Percentiles rank a stretch among this genome's conserved stretches.
These are phyloP conservation scores for Mycena chlorophos DNA, from an alignment of 768 basidiomycete species.

Conservation along the genomic window DNA sequence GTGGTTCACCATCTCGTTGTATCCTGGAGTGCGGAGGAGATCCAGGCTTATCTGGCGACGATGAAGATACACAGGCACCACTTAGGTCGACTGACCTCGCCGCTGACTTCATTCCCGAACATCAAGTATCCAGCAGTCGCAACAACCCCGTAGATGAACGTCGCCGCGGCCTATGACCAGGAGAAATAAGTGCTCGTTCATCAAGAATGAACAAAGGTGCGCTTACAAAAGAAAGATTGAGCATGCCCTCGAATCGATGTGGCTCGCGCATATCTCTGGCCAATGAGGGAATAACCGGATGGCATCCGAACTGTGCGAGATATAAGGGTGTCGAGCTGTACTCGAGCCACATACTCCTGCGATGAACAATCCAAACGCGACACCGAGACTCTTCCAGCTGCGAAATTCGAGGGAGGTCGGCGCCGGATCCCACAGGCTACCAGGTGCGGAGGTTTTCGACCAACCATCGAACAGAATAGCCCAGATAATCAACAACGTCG, in stretches of 20 bases:
- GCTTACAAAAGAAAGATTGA: slow-evolving; percentile 82
- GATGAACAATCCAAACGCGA: slow-evolving; percentile 90
- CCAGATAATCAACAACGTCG: slow-evolving; percentile 69
- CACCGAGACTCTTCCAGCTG: slow-evolving; percentile 59
- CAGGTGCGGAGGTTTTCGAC: slow-evolving; percentile 68
- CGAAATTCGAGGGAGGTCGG: slow-evolving; percentile 61
- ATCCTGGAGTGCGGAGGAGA: slow-evolving; percentile 70
- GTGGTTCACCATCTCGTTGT: slow-evolving; percentile 68
- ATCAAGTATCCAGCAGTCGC: slow-evolving; percentile 87
- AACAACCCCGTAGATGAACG: slow-evolving; percentile 62
- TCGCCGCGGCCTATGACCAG: slow-evolving; percentile 63
- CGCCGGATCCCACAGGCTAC: slow-evolving; percentile 77
- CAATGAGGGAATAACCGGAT: slow-evolving; percentile 88
- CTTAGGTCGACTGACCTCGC: slow-evolving; percentile 56
- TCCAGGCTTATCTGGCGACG: slow-evolving; percentile 73
- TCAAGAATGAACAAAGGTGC: not conserved
- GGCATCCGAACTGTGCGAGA: slow-evolving; percentile 73
- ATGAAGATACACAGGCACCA: not conserved
- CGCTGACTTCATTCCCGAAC: slow-evolving; percentile 80
- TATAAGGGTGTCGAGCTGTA: not conserved
- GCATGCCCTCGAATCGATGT: slow-evolving; percentile 74
- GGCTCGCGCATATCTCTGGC: slow-evolving; percentile 90
- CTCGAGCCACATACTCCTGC: slow-evolving; percentile 62
- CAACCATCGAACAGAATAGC: slow-evolving; percentile 85
- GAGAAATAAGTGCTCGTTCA: slow-evolving; percentile 1